Conservation (phyloP, 148 eudicot genomes). For the Diospyros kaki region DNA sequence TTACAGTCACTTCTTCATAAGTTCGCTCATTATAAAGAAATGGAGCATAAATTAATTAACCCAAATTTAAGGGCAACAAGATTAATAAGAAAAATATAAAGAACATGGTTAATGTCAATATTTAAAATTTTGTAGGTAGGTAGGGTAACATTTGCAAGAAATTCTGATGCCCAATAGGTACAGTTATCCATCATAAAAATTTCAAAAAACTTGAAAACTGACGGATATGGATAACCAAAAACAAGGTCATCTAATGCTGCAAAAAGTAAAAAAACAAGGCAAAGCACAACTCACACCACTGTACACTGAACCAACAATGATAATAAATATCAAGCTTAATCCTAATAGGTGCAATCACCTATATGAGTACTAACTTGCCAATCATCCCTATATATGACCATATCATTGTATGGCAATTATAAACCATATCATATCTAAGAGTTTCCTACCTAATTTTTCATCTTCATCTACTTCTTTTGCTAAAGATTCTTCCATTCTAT, state of each 20-base stretch:
- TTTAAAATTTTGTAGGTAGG: constrained; percentile 27
- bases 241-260: constrained; percentile 20
- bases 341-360: background rate
- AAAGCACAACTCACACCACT: constrained; percentile 29
- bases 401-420: background rate
- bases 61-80: background rate
- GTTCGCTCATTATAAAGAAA: background rate
- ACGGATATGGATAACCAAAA: constrained; percentile 14
- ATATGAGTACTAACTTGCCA: background rate
- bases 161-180: constrained; percentile 31
- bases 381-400: background rate
- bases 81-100: constrained; percentile 1
- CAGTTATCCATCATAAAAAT: constrained; percentile 29
- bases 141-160: constrained; percentile 24
- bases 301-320: constrained; percentile 31
- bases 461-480: no score
- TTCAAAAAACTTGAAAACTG: constrained; percentile 12
- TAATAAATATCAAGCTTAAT: constrained; percentile 3
- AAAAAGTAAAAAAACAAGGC: constrained; percentile 10
- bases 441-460: no score
- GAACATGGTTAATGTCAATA: constrained; percentile 19
- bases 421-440: background rate
- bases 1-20: background rate
- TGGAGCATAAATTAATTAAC: background rate
- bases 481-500: no score